These are phyloP conservation scores for Scheffersomyces illinoinensis DNA, from an alignment of 1,139 yeast genomes.

Conservation along the genomic window DNA sequence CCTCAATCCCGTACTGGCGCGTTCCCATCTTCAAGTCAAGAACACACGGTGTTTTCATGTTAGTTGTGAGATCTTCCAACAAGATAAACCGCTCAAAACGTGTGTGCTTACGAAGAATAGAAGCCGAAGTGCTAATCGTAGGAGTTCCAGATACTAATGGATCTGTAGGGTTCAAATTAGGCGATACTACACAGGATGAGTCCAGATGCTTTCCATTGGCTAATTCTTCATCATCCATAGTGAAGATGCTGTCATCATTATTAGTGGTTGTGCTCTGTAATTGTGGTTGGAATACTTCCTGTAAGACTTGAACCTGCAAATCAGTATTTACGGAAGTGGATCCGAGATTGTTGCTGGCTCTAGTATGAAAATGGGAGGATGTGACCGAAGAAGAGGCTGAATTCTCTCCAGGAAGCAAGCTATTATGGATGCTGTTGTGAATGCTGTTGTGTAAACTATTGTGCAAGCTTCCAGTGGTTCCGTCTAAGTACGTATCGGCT, in stretches of 20 bases:
- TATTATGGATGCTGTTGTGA: constrained; percentile 6
- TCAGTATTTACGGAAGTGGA: constrained; percentile 41
- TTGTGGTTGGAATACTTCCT: constrained; percentile 37
- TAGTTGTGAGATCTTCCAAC: constrained; percentile 87
- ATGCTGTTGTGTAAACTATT: constrained; percentile 6
- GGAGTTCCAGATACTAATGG: not conserved
- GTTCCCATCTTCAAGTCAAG: constrained; percentile 98
- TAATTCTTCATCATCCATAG: constrained; percentile 34
- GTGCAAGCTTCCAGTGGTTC: constrained; percentile 3
- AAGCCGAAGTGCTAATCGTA: not conserved
- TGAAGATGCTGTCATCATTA: constrained; percentile 27
- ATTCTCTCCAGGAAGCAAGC: constrained; percentile 1
- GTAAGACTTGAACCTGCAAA: constrained; percentile 40
- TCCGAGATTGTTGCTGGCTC: constrained; percentile 17
- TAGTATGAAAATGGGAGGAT: not conserved
- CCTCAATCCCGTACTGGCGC: constrained; percentile 96
- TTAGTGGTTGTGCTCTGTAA: constrained; percentile 6
- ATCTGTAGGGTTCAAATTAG: not conserved
- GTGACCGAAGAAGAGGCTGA: constrained; percentile 3
- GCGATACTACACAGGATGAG: constrained; percentile 6
- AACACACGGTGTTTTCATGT: constrained; percentile 84
- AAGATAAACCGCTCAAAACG: constrained; percentile 79
- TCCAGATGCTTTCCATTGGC: constrained; percentile 1
- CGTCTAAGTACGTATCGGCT: constrained; percentile 11
- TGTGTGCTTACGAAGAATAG: constrained; percentile 40